Evolutionary conservation across 768 basidiomycete species (phyloP), one percentile per base, ranked within the genome.

Genomic region (Psilocybe cyanescens): DNA sequence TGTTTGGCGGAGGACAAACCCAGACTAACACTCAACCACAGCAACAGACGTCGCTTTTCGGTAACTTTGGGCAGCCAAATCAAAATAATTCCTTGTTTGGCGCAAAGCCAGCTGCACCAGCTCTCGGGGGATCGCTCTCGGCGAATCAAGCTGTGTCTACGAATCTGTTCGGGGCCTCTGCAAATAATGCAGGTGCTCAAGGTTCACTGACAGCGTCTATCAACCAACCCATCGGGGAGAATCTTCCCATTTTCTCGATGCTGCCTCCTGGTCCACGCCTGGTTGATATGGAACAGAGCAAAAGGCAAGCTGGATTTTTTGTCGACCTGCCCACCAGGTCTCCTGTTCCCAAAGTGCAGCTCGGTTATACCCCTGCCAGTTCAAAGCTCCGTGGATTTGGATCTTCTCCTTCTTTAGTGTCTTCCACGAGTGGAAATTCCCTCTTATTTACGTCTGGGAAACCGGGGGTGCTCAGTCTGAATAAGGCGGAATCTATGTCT

Each of bases 181-280:
- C 74, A 0, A 70, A 70, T 48, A 74, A 76, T 57, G 76, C 79
- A n/a, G 84, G 76, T 33, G 77, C 79, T 45, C 85, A 86, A 74
- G 86, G 86, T 39, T 74, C 82, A 0, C 78, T 97, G 56, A 91
- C 89, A 8, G 92, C 94, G 1, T 95, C 95, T 17, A 93, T 98
- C 69, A 89, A 91, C 29, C 91, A 96, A 72, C 92, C 92, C 7
- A 88, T 94, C 64, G 85, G 83, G 33, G 79, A 85, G 53, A 88
- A 89, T 62, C 72, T 92, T 55, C 88, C 88, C 3, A 88, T 91
- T 54, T 93, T 89, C 71, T 86, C 83, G 55, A 81, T 92, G 82
- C 84, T 93, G 33, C 88, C 89, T 19, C 84, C 89, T 11, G 86
- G 88, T 41, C 90, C 86, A 29, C 91, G 83, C 52, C 82, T 84